Evolutionary conservation across 2,329 filamentous ascomycete genomes (phyloP).

Genomic region (Aschersonia sp.): DNA sequence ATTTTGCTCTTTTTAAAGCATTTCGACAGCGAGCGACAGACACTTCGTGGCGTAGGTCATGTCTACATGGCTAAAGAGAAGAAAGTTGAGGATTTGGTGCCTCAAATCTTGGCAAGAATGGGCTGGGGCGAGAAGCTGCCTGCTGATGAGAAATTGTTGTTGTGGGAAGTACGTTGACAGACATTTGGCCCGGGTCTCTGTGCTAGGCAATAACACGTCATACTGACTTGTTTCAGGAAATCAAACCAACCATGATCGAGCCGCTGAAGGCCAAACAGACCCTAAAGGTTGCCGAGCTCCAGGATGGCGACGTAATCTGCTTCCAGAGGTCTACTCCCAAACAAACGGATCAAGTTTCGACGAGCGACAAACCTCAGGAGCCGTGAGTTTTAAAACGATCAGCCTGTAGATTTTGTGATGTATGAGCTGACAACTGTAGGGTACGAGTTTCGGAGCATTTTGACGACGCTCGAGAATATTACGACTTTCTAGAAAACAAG

Average conservation of each 20-base stretch:
- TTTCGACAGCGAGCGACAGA: slow-evolving; percentile 69
- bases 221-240: slow-evolving; percentile 41
- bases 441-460: slow-evolving; percentile 30
- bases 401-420: background rate
- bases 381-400: slow-evolving; percentile 10
- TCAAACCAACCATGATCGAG: slow-evolving; percentile 97
- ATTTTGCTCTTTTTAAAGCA: slow-evolving; percentile 88
- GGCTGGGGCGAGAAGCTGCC: slow-evolving; percentile 66
- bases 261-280: slow-evolving; percentile 82
- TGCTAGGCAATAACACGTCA: too few relatives aligned
- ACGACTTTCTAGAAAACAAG: slow-evolving; percentile 83
- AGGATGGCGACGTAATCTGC: slow-evolving; percentile 93
- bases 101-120: slow-evolving; percentile 69
- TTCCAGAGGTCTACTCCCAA: slow-evolving; percentile 57
- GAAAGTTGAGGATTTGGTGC: slow-evolving; percentile 73
- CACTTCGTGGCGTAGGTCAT: slow-evolving; percentile 62
- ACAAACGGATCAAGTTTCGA: slow-evolving; percentile 21
- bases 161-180: slow-evolving; percentile 53
- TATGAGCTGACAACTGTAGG: slow-evolving; percentile 3
- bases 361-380: slow-evolving; percentile 17
- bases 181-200: too few relatives aligned
- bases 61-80: slow-evolving; percentile 79
- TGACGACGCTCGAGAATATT: slow-evolving; percentile 70
- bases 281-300: slow-evolving; percentile 80
- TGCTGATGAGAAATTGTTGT: slow-evolving; percentile 43